These are phyloP conservation scores for Pleoardoris graminearum DNA, from an alignment of 2,329 filamentous ascomycete species.

Conservation along the genomic window DNA sequence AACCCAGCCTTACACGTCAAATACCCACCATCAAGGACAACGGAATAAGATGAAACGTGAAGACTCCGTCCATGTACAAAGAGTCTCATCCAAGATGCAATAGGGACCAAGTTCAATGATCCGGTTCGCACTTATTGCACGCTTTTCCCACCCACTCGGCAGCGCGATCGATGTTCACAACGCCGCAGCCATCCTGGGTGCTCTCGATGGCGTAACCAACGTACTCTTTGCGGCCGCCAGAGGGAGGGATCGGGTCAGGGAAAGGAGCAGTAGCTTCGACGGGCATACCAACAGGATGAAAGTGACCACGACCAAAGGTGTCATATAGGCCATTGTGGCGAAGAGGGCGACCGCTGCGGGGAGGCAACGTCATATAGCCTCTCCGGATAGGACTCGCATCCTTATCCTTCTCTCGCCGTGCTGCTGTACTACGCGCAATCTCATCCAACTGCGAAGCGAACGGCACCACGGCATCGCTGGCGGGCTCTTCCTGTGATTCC, in stretches of 20 bases:
- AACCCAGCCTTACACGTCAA: not conserved
- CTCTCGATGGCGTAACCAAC: conserved; percentile 11
- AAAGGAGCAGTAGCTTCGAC: conserved; percentile 38
- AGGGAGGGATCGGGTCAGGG: conserved; percentile 32
- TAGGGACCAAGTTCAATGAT: conserved; percentile 6
- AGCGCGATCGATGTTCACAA: conserved; percentile 17
- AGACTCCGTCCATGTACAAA: no score
- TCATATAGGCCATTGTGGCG: conserved; percentile 31
- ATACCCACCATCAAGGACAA: not conserved
- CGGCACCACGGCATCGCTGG: not conserved
- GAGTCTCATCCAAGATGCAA: not conserved
- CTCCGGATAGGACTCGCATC: not conserved
- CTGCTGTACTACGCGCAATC: conserved; percentile 8
- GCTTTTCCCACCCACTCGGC: conserved; percentile 20
- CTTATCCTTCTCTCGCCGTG: conserved; percentile 5
- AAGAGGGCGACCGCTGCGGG: conserved; percentile 7
- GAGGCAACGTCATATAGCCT: conserved; percentile 12
- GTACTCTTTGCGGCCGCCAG: conserved; percentile 22
- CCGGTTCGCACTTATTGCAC: conserved; percentile 24
- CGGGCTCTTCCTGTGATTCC: conserved; percentile 17
- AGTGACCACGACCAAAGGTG: conserved; percentile 14
- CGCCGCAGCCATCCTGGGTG: conserved; percentile 18
- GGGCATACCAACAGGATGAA: conserved; percentile 26
- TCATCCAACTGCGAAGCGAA: conserved; percentile 11
- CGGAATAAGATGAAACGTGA: not conserved